phyloP scores from a whole-genome alignment of 176 grass and related monocot species.

The Avena atlantica region DNA sequence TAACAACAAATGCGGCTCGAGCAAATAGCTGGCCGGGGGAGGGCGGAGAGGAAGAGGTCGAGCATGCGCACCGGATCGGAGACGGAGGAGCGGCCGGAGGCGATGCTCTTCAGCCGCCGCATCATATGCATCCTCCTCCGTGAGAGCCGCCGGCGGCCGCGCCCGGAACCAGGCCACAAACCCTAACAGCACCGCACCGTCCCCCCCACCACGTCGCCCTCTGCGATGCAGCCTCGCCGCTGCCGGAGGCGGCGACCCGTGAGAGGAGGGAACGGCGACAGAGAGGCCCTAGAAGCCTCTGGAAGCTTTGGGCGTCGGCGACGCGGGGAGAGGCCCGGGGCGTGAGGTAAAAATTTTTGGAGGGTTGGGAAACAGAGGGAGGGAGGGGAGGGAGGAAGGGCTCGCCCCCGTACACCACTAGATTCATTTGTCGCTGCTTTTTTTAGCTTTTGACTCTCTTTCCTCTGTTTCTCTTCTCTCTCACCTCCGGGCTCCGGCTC shows the following conservation, averaged over 20 bases:
- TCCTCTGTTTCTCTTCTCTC: slow-evolving; percentile 36
- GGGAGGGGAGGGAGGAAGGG: background rate
- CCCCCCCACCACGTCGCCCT: slow-evolving; percentile 30
- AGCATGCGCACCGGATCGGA: slow-evolving; percentile 81
- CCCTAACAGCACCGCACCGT: slow-evolving; percentile 50
- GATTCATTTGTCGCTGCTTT: slow-evolving; percentile 52
- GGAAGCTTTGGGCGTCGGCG: slow-evolving; percentile 50
- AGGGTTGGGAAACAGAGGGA: slow-evolving; percentile 11
- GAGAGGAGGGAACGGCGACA: slow-evolving; percentile 2
- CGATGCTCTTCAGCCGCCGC: slow-evolving; percentile 96
- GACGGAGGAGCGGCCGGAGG: slow-evolving; percentile 80
- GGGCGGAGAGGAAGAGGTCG: background rate
- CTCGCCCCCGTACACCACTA: slow-evolving; percentile 49
- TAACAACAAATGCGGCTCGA: slow-evolving; percentile 43
- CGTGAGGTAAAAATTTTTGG: slow-evolving; percentile 29
- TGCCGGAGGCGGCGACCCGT: slow-evolving; percentile 39
- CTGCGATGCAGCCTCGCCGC: slow-evolving; percentile 35
- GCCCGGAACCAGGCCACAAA: slow-evolving; percentile 39
- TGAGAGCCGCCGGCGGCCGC: slow-evolving; percentile 4
- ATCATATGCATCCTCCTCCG: slow-evolving; percentile 94
- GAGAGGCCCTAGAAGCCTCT: slow-evolving; percentile 50
- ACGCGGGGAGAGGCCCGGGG: slow-evolving; percentile 17
- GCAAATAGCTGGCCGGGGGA: background rate
- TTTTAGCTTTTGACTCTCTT: slow-evolving; percentile 43
- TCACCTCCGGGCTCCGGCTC: too few relatives aligned